phyloP scores from a whole-genome alignment of 768 basidiomycete species.

The Psilocybe tampanensis region DNA sequence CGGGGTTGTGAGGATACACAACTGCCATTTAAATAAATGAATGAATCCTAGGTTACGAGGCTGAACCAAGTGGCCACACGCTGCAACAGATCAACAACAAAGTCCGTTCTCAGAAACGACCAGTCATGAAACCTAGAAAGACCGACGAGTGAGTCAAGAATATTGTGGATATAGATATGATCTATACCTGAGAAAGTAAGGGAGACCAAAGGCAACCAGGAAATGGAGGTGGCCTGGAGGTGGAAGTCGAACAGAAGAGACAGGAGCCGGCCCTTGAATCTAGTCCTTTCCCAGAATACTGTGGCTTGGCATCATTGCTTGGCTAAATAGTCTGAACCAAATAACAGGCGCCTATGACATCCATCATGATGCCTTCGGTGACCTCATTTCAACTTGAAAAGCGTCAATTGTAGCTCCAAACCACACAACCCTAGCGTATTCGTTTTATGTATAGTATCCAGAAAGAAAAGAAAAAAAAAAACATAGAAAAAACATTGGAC shows the following conservation, averaged over 20 bases:
- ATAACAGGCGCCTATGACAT: no score
- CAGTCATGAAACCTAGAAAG: constrained; percentile 9
- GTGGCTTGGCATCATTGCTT: neutral
- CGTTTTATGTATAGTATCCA: no score
- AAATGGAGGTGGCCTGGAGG: neutral
- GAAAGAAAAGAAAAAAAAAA: no score
- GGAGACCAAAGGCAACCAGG: neutral
- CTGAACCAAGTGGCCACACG: constrained; percentile 15
- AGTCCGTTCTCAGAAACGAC: constrained; percentile 12
- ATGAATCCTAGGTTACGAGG: constrained; percentile 11
- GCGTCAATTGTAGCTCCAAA: no score
- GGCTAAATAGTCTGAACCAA: neutral
- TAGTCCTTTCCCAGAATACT: no score
- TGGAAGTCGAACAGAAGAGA: neutral
- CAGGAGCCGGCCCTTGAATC: neutral
- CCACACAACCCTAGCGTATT: no score
- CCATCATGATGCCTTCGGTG: no score
- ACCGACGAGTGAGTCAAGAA: neutral
- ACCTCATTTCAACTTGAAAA: no score
- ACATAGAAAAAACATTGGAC: no score
- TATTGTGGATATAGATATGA: neutral
- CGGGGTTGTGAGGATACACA: constrained; percentile 56
- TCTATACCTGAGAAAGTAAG: no score
- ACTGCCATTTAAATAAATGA: constrained; percentile 49
- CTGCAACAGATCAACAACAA: neutral